Base-by-base conservation (phyloP, 2,329 filamentous ascomycete genomes). In the Exophiala bonariae region DNA sequence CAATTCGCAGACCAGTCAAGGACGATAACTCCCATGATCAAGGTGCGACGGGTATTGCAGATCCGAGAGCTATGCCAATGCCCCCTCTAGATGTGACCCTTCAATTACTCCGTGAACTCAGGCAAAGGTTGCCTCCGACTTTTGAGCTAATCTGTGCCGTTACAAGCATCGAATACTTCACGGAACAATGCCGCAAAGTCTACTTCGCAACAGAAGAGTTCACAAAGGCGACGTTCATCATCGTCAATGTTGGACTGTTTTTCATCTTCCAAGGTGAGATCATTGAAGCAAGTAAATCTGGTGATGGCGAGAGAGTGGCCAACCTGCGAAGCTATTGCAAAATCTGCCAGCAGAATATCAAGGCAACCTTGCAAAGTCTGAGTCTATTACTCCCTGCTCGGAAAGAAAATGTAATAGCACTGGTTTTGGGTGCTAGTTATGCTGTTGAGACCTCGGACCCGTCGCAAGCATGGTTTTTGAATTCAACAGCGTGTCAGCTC, bases 341-440 rank as follows among this genome's bases (percentile, higher is more conserved):
- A 1, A 44, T 41, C 23, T 54, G 50, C 34, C 43, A 40, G 16
- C 36, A 8, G 5, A 54, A 54, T 33, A 9, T 54, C 11, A 47
- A 54, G 14, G 41, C 40, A 3, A 39, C 40, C 9, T 37, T 54
- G 3, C 44, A 47, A 1, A 26, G 34, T 11, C 23, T 54, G 9
- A 32, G 40, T 19, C 30, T 54, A 6, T 44, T 50, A 13, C 22
- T 47, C 4, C 19, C 43, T 11, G 35, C 48, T 17, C 46, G 36
- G 30, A 41, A 47, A n/a, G 44, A 48, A 22, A 51, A 47, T 44
- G 38, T 41, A 13, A 23, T 54, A 3, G 50, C 50, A 4, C 50
- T 54, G 14, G 35, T 44, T 8, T 22, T 54, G 31, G 48, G 48
- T 7, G 50, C 50, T 43, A n/a, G 38, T 2, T 41, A 54, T 34